Percentiles rank a stretch among this genome's conserved stretches.
phyloP scores from a whole-genome alignment of 192 early-diverging fungal genomes.

The Linnemannia elongata region DNA sequence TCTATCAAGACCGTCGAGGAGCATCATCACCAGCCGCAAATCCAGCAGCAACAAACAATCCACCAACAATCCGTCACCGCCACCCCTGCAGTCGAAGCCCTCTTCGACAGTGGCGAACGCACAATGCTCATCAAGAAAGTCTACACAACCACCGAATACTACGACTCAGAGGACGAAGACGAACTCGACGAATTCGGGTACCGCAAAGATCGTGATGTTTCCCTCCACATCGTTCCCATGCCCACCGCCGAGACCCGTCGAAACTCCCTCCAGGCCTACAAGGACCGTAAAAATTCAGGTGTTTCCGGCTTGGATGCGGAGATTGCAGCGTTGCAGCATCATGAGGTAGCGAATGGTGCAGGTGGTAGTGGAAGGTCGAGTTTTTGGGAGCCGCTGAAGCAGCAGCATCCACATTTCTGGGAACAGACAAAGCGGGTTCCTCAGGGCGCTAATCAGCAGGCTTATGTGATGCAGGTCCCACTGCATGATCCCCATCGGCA shows the following conservation, averaged over 20 bases:
- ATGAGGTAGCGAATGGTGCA: not conserved
- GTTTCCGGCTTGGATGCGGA: not conserved
- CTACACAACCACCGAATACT: conserved; percentile 29
- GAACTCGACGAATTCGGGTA: conserved; percentile 18
- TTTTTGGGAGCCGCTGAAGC: not conserved
- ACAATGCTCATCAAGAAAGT: conserved; percentile 26
- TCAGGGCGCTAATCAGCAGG: not conserved
- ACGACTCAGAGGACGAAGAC: conserved; percentile 15
- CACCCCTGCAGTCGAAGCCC: not conserved
- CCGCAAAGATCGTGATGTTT: conserved; percentile 14
- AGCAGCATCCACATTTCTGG: not conserved
- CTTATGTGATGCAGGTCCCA: not conserved
- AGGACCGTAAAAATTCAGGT: not conserved
- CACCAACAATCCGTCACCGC: not conserved
- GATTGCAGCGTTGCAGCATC: not conserved
- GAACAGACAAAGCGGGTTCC: not conserved
- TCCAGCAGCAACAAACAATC: not conserved
- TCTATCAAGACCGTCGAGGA: not conserved
- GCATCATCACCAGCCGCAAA: not conserved
- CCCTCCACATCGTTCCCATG: not conserved
- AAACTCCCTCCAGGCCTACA: not conserved
- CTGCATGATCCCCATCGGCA: not conserved
- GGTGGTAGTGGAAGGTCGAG: not conserved
- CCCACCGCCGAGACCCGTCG: not conserved
- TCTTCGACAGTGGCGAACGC: conserved; percentile 1